These are phyloP conservation scores for Fistulifera pelliculosa DNA, from an alignment of 108 stramenopile genomes.

Conservation along the genomic window DNA sequence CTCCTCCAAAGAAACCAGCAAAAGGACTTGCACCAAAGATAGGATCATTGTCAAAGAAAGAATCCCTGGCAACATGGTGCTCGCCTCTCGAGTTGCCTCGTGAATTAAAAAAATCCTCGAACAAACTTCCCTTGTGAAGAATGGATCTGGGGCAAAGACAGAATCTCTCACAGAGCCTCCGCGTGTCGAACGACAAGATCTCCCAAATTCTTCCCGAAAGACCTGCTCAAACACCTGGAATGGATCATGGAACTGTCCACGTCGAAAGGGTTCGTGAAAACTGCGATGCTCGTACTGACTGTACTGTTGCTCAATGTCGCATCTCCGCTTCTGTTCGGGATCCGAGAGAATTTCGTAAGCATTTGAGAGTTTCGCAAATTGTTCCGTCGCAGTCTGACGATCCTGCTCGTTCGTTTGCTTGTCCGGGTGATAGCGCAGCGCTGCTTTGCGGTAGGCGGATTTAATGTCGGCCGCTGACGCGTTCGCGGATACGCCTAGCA, in stretches of 20 bases:
- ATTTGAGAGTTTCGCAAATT: conserved; percentile 69
- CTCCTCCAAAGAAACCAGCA: conserved; percentile 8
- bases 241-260: conserved; percentile 40
- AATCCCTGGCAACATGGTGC: conserved; percentile 3
- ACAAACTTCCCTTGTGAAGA: conserved; percentile 4
- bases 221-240: conserved; percentile 41
- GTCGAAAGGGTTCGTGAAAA: conserved; percentile 4
- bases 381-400: conserved; percentile 12
- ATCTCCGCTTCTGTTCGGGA: conserved; percentile 46
- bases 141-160: conserved; percentile 26
- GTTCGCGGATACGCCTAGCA: conserved; percentile 61
- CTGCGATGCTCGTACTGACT: neutral
- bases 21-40: conserved; percentile 18
- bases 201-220: conserved; percentile 39
- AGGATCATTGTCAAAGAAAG: conserved; percentile 8
- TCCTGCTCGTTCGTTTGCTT: conserved; percentile 36
- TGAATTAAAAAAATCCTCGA: conserved; percentile 15
- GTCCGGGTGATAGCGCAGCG: conserved; percentile 67
- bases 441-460: conserved; percentile 62
- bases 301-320: conserved; percentile 29
- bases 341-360: conserved; percentile 87
- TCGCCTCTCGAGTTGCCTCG: too few species aligned
- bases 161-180: conserved; percentile 32
- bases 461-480: conserved; percentile 80
- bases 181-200: conserved; percentile 20